These are phyloP conservation scores for Plectosphaerella plurivora DNA, from an alignment of 2,329 filamentous ascomycete species.

Conservation along the genomic window DNA sequence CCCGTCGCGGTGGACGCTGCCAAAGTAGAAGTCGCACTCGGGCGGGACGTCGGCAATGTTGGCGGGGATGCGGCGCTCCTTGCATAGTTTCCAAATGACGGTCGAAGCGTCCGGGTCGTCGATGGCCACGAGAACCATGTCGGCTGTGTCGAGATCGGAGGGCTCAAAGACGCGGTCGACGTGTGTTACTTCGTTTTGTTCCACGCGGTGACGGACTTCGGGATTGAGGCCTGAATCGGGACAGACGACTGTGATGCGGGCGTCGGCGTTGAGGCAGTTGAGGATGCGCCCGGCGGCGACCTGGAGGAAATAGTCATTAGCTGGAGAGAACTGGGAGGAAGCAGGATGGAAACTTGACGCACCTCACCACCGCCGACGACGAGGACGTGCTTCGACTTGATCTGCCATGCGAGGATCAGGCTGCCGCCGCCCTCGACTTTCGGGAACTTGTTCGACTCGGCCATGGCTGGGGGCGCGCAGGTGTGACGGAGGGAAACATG, in stretches of 20 bases:
- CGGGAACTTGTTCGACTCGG: constrained; percentile 54
- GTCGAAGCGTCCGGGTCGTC: constrained; percentile 92
- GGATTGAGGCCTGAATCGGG: constrained; percentile 77
- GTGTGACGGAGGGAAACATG: not conserved
- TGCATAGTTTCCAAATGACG: constrained; percentile 89
- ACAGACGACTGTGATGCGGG: constrained; percentile 79
- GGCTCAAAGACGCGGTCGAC: constrained; percentile 81
- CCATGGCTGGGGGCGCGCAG: constrained; percentile 3
- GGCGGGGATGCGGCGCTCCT: constrained; percentile 74
- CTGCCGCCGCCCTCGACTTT: constrained; percentile 86
- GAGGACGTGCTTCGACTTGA: constrained; percentile 82
- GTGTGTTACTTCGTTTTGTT: constrained; percentile 71
- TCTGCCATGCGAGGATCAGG: constrained; percentile 92
- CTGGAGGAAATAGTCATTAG: constrained; percentile 38
- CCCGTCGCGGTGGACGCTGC: constrained; percentile 89
- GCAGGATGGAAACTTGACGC: constrained; percentile 22
- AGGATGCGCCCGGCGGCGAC: constrained; percentile 93
- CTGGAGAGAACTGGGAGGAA: not conserved
- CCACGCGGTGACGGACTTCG: constrained; percentile 80
- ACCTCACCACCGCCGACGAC: constrained; percentile 95
- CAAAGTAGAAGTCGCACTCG: constrained; percentile 99
- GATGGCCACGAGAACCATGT: constrained; percentile 90
- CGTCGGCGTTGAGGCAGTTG: constrained; percentile 92
- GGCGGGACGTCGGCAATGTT: constrained; percentile 97
- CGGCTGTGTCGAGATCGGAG: constrained; percentile 72